Evolutionary conservation across 2,329 filamentous ascomycete genomes (phyloP).

Genomic region (Sclerotinia spermophila): DNA sequence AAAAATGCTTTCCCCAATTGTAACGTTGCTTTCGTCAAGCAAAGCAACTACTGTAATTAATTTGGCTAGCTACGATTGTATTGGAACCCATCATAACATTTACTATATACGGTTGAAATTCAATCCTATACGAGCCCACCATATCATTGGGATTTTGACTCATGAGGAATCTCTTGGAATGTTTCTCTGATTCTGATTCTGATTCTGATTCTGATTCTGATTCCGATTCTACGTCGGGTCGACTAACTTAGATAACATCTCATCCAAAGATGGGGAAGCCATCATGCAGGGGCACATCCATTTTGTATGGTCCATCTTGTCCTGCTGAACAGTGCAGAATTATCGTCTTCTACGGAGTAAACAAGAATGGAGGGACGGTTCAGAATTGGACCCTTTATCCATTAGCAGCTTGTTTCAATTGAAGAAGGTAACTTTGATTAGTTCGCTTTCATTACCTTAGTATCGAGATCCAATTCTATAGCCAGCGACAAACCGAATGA

Average conservation of each 20-base stretch:
- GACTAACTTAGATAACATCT: not conserved
- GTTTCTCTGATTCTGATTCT: not conserved
- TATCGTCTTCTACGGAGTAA: not conserved
- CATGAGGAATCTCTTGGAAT: not conserved
- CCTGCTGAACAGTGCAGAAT: constrained; percentile 2
- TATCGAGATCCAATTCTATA: not conserved
- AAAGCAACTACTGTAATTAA: not conserved
- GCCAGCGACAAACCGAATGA: not conserved
- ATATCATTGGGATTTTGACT: not conserved
- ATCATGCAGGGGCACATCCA: constrained; percentile 11
- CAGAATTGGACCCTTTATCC: not conserved
- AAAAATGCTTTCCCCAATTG: not conserved
- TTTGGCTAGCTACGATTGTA: not conserved
- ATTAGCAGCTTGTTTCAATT: constrained; percentile 1
- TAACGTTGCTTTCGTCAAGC: constrained; percentile 18
- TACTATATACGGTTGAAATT: not conserved
- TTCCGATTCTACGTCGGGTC: not conserved
- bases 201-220: not conserved
- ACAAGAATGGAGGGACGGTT: not conserved
- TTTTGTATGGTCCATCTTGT: constrained; percentile 4
- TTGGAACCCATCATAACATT: not conserved
- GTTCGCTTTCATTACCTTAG: not conserved
- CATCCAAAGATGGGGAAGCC: not conserved
- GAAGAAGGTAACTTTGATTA: constrained; percentile 1
- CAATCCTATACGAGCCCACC: not conserved